A percentile compares a stretch with the other conserved stretches of the same genome.
These are phyloP conservation scores for Gymnopilus junonius DNA, from an alignment of 768 basidiomycete genomes.

Conservation along the genomic window DNA sequence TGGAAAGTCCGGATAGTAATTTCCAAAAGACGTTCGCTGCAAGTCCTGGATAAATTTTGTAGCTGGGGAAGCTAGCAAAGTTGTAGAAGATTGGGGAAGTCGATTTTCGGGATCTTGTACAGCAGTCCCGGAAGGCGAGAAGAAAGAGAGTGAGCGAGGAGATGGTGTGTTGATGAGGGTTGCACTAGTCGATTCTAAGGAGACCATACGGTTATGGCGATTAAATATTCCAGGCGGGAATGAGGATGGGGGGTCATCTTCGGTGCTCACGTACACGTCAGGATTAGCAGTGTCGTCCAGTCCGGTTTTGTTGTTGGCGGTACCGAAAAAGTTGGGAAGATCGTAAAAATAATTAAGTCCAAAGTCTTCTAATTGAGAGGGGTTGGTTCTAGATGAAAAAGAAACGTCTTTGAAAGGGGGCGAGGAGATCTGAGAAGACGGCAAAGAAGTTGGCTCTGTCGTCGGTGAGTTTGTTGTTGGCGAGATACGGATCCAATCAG, in stretches of 20 bases:
- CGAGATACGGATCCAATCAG: conserved; percentile 35
- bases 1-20: conserved; percentile 17
- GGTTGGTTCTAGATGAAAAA: conserved; percentile 23
- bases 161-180: conserved; percentile 32
- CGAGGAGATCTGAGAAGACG: conserved; percentile 13
- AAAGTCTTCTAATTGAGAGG: conserved; percentile 7
- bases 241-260: background rate
- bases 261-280: background rate
- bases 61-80: conserved; percentile 9
- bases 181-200: conserved; percentile 25
- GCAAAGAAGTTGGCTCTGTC: conserved; percentile 15
- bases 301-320: background rate
- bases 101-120: conserved; percentile 1
- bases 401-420: conserved; percentile 27
- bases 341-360: conserved; percentile 22
- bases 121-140: conserved; percentile 11
- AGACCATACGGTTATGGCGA: conserved; percentile 26
- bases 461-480: conserved; percentile 19
- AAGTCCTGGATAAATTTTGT: conserved; percentile 22
- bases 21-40: conserved; percentile 21
- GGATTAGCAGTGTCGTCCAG: background rate
- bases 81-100: background rate
- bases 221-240: conserved; percentile 16
- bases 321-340: conserved; percentile 5
- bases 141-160: conserved; percentile 17